A percentile compares a stretch with the other conserved stretches of the same genome.
Conservation (phyloP, 208 protist species). For the Crithidia sp. region DNA sequence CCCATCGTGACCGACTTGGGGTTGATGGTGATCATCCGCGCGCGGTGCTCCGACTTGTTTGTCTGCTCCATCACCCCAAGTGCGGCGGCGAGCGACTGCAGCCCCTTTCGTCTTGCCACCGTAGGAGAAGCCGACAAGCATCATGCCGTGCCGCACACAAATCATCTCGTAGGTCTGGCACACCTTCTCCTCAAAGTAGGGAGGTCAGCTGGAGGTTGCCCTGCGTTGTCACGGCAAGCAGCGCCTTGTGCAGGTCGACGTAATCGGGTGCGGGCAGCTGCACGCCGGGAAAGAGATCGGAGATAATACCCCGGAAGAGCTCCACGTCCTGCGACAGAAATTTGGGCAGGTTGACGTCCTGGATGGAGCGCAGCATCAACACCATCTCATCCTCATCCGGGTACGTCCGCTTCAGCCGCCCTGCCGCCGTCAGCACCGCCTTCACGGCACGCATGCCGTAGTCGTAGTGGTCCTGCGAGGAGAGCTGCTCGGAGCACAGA, state of each 20-base stretch:
- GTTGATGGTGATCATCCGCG: conserved; percentile 92
- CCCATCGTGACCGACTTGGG: conserved; percentile 96
- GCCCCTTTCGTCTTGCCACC: conserved; percentile 91
- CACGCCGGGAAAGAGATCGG: conserved; percentile 94
- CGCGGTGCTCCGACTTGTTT: conserved; percentile 75
- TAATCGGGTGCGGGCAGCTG: conserved; percentile 89
- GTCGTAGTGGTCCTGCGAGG: conserved; percentile 98
- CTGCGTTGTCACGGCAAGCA: conserved; percentile 59
- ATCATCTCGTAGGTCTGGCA: conserved; percentile 97
- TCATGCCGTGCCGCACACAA: conserved; percentile 97
- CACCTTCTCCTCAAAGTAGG: conserved; percentile 92
- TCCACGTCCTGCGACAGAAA: conserved; percentile 96
- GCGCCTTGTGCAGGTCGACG: conserved; percentile 79
- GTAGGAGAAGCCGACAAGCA: conserved; percentile 96
- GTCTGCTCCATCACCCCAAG: conserved; percentile 80
- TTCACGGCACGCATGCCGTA: conserved; percentile 98
- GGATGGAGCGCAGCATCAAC: conserved; percentile 95
- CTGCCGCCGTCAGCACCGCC: conserved; percentile 94
- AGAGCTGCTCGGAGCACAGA: conserved; percentile 97
- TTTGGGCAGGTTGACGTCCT: conserved; percentile 96
- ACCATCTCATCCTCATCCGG: conserved; percentile 94
- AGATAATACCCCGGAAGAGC: conserved; percentile 97
- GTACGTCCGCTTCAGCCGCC: conserved; percentile 90
- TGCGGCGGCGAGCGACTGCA: conserved; percentile 88
- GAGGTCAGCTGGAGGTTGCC: conserved; percentile 90